These are phyloP conservation scores for Vigna angularis DNA, from an alignment of 306 rosid genomes.

Conservation along the genomic window DNA sequence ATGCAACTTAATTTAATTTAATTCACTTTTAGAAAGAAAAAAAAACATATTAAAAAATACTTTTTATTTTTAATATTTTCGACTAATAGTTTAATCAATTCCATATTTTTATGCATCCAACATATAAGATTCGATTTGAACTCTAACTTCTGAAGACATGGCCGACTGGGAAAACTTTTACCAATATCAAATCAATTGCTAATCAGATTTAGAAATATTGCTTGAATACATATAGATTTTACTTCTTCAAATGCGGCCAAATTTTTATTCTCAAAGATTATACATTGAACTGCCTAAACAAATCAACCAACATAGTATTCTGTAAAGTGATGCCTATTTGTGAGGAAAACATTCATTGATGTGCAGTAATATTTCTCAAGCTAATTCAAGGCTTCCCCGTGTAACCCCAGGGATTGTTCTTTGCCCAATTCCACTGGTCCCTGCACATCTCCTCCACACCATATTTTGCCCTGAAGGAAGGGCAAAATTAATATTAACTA, in stretches of 20 bases:
- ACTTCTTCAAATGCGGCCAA: slow-evolving; percentile 9
- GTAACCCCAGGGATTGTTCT: slow-evolving; percentile 89
- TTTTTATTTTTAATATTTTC: neutral
- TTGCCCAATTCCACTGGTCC: slow-evolving; percentile 99
- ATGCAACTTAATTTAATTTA: neutral
- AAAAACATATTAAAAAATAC: neutral
- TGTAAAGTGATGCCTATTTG: slow-evolving; percentile 23
- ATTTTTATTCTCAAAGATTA: slow-evolving; percentile 14
- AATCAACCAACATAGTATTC: slow-evolving; percentile 16
- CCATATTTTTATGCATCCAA: neutral
- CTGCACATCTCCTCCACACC: slow-evolving; percentile 90
- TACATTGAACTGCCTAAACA: neutral
- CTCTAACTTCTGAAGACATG: neutral
- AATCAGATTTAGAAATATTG: neutral
- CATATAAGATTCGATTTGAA: neutral
- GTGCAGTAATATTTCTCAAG: slow-evolving; percentile 34
- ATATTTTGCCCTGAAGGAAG: slow-evolving; percentile 56
- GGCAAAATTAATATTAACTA: slow-evolving; percentile 4
- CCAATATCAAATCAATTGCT: no score
- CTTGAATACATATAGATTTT: neutral
- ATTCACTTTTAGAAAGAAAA: neutral
- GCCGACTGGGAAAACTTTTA: neutral
- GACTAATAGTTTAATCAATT: neutral
- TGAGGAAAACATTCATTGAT: neutral
- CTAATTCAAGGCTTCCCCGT: slow-evolving; percentile 46